Base-by-base conservation (phyloP, 2,329 filamentous ascomycete genomes). In the Elsinoe ampelina region DNA sequence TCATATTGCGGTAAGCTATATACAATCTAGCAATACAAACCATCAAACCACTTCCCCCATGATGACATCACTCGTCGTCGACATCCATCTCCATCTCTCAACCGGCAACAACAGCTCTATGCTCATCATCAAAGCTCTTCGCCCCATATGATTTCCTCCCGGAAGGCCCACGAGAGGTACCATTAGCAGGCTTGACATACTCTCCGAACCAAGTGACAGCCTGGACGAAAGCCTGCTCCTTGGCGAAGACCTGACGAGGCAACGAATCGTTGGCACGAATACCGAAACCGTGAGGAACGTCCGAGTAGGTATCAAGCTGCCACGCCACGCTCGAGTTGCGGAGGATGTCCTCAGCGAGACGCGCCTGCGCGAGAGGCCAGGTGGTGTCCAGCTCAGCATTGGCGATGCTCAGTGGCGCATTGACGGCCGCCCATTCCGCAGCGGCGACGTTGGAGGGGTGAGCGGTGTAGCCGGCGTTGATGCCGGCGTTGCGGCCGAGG, bases 211-310 rank as follows among this genome's bases (percentile, higher is more conserved):
- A 92, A 39, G 74, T 67, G 41, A 89, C 74, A 20, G 86, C 86
- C 74, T 91, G 87, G 58, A 75, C 63, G 66, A 90, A 90, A 2
- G 87, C 86, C 72, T 85, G 81, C 71, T 91, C 86, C 77, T 87
- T 89, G 30, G 85, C 82, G 63, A 79, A 89, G 67, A 77, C 80
- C 65, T 79, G 68, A 41, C 73, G 62, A 67, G 77, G 78, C 58
- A 80, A 75, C 59, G 65, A 75, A 30, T 78, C 56, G 65, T 90
- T 84, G 26, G 75, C 76, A 57, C 86, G 80, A 2, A 88, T 81
- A 5, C 81, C 75, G 64, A 90, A 92, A 0, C 87, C 87, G 68
- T 92, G 87, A 39, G 69, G 68, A 32, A 86, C 81, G 54, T 81
- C 80, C 1, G 81, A 81, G 74, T 79, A 90, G 2, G 91, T 74